A percentile compares a stretch with the other conserved stretches of the same genome.
Evolutionary conservation across 2,329 filamentous ascomycete species (phyloP).

Genomic region (Davidsoniella australis): DNA sequence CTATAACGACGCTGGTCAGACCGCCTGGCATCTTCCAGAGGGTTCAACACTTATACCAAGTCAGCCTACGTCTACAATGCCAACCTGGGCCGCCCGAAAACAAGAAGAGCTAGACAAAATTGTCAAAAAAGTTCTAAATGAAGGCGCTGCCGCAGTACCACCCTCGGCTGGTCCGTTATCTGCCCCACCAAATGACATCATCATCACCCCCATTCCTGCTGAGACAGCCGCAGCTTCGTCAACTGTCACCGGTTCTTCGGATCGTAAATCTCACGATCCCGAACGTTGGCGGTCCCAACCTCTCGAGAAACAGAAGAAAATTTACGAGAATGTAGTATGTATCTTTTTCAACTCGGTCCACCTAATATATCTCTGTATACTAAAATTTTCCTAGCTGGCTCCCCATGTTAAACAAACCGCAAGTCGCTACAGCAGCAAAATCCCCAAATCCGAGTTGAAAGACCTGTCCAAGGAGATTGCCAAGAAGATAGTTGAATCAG

Average conservation of each 20-base stretch:
- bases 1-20: conserved; percentile 61
- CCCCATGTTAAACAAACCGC: conserved; percentile 73
- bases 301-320: conserved; percentile 79
- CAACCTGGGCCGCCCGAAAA: conserved; percentile 42
- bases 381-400: conserved; percentile 40
- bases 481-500: conserved; percentile 80
- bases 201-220: no score
- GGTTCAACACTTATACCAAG: conserved; percentile 37
- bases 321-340: conserved; percentile 84
- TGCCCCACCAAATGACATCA: no score
- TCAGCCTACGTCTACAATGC: conserved; percentile 38
- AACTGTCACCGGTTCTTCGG: no score
- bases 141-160: conserved; percentile 16
- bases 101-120: conserved; percentile 68
- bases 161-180: no score
- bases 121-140: conserved; percentile 68
- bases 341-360: not conserved
- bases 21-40: conserved; percentile 62
- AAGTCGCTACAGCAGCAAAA: conserved; percentile 71
- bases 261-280: no score
- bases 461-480: conserved; percentile 49
- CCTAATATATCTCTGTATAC: not conserved
- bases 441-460: conserved; percentile 62
- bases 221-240: no score
- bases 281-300: conserved; percentile 17